Base-by-base conservation (phyloP, 1,139 yeast genomes). In the Saccharomyces hybrid region DNA sequence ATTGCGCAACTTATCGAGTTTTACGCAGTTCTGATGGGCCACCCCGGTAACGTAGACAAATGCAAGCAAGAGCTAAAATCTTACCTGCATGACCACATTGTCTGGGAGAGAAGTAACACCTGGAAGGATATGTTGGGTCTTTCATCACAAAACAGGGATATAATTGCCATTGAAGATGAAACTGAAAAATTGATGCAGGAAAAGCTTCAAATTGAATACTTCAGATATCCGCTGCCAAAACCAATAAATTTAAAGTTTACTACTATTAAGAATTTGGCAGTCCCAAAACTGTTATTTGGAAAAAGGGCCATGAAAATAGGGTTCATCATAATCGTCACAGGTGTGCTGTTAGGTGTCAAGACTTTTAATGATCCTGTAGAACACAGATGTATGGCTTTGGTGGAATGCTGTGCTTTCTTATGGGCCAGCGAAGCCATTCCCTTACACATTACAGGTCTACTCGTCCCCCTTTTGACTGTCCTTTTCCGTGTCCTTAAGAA, bases 351-450 rank as follows among this genome's bases (percentile, higher is more conserved):
- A 50, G 78, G 78, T 53, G 73, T 82, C n/a, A 75, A 79, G 38
- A 82, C 87, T 1, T 81, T 84, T 60, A 76, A 78, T 48, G 88
- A 84, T 63, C 65, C 69, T 25, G 82, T 80, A 3, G 86, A 84
- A 64, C 76, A 77, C 60, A 78, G 84, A 63, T 84, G 89, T 70
- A 80, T 84, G 75, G 87, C 89, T 1, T 70, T 84, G 51, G 78
- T 84, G 23, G 80, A 82, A 16, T 80, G 86, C 69, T 84, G 85
- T n/a, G 85, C 88, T 0, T 71, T 84, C 46, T 71, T 83, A 53
- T 84, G 89, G 89, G 89, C 89, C 1, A 79, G 86, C n/a, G 90
- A 84, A 66, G 81, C 88, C 1, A 77, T 84, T 49, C 90, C 90
- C 13, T 73, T 84, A 55, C 83, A 83, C 68, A 84, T 82, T 5